Conservation (phyloP, 2,329 filamentous ascomycete species). For the Domatiomyces globalis region DNA sequence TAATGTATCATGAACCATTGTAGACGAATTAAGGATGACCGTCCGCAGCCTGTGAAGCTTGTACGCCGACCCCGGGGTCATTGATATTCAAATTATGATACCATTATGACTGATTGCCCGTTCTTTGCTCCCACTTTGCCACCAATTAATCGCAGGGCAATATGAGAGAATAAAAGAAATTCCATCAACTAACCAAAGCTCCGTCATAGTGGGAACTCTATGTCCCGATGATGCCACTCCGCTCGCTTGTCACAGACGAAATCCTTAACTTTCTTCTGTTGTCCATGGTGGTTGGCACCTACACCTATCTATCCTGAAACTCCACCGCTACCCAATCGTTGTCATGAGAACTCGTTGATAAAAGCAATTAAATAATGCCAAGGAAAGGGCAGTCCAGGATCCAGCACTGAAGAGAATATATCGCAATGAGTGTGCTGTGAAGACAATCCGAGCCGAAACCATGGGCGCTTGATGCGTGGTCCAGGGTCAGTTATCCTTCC, state of each 20-base stretch:
- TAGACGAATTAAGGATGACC: not conserved
- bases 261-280: not conserved
- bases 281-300: not conserved
- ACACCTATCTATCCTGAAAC: not conserved
- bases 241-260: not conserved
- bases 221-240: not conserved
- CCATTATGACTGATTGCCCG: not conserved
- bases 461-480: not conserved
- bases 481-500: conserved; percentile 16
- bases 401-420: not conserved
- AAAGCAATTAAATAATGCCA: not conserved
- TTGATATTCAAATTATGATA: not conserved
- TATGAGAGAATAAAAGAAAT: not conserved
- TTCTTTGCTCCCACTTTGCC: not conserved
- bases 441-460: not conserved
- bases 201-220: not conserved
- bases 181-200: no score
- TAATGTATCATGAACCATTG: not conserved
- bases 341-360: not conserved
- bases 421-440: not conserved
- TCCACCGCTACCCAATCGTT: not conserved
- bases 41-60: not conserved
- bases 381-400: not conserved
- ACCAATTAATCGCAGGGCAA: not conserved
- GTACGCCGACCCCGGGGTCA: not conserved